phyloP scores from a whole-genome alignment of 805 yeast genomes.

The Yamadazyma tumulicola region DNA sequence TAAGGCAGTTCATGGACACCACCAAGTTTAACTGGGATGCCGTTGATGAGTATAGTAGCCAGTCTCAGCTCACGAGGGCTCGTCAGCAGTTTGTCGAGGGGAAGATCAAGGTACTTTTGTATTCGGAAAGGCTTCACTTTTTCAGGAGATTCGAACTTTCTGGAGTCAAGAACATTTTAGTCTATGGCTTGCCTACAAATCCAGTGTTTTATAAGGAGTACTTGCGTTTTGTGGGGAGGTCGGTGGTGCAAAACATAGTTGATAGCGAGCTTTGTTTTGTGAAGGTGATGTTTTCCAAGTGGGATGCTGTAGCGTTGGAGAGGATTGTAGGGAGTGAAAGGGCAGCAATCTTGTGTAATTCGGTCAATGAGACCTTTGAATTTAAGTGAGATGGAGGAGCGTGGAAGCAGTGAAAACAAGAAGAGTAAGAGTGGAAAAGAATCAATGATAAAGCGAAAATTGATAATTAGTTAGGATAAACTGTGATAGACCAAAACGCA shows the following conservation, averaged over 20 bases:
- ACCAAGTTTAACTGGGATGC: slow-evolving; percentile 66
- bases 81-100: slow-evolving; percentile 66
- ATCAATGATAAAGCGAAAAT: no score
- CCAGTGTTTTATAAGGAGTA: slow-evolving; percentile 81
- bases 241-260: slow-evolving; percentile 54
- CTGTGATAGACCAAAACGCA: no score
- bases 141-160: slow-evolving; percentile 79
- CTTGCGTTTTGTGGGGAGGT: slow-evolving; percentile 61
- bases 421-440: no score
- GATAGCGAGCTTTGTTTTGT: slow-evolving; percentile 43
- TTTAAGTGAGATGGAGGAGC: no score
- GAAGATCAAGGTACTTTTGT: slow-evolving; percentile 66
- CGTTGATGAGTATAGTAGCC: slow-evolving; percentile 79
- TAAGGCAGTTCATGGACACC: slow-evolving; percentile 65
- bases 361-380: slow-evolving; percentile 72
- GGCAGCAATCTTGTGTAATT: slow-evolving; percentile 65
- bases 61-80: slow-evolving; percentile 65
- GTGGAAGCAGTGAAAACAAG: no score
- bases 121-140: slow-evolving; percentile 92
- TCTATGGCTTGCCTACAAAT: slow-evolving; percentile 83
- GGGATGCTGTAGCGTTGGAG: slow-evolving; percentile 79
- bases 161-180: slow-evolving; percentile 78
- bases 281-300: slow-evolving; percentile 65
- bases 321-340: slow-evolving; percentile 77
- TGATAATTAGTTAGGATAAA: no score